Conservation (phyloP, 2,329 filamentous ascomycete species). For the Sporothrix mexicana region DNA sequence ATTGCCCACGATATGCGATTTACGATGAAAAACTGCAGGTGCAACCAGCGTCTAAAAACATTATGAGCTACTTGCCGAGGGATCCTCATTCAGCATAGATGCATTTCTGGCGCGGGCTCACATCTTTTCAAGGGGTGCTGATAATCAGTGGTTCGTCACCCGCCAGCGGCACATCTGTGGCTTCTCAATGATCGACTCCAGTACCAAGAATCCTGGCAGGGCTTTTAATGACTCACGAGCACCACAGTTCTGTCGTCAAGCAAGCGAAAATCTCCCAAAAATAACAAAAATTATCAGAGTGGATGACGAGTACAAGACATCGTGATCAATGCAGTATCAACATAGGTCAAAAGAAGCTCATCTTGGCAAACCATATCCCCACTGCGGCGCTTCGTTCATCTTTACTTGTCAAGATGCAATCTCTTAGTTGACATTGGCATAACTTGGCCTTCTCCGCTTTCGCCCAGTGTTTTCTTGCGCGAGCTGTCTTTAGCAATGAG, state of each 20-base stretch:
- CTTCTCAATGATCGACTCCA: neutral
- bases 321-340: neutral
- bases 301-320: neutral
- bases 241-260: neutral
- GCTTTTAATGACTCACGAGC: neutral
- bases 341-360: slow-evolving; percentile 14
- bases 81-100: neutral
- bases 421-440: neutral
- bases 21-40: no score
- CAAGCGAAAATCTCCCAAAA: neutral
- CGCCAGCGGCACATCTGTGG: neutral
- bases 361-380: neutral
- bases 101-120: neutral
- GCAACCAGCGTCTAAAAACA: no score
- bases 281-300: neutral
- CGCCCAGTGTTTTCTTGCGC: neutral
- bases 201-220: neutral
- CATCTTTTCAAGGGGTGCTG: neutral
- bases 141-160: slow-evolving; percentile 5
- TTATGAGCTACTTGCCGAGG: neutral
- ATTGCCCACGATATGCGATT: neutral
- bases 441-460: neutral
- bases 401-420: neutral
- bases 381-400: neutral
- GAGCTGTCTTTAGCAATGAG: neutral